Base-by-base conservation (phyloP, 148 eudicot genomes). In the Linanthus parryae region DNA sequence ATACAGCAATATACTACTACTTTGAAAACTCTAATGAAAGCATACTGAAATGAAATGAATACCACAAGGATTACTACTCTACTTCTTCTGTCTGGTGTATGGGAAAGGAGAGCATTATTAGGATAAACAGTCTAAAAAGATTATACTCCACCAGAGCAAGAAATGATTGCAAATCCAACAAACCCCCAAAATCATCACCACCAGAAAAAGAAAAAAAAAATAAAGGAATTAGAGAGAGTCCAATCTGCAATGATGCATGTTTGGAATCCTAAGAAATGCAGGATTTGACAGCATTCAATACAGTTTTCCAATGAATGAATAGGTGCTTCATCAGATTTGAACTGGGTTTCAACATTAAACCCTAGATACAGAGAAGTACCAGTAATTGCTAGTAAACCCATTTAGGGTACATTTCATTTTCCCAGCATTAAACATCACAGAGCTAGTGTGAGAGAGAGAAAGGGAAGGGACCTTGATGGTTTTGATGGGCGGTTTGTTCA, bases 401-500 rank as follows among this genome's bases (percentile, higher is more conserved):
- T 16, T 16, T 43, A 2, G 9, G 24, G 0, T 18, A 43, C 22
- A 19, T 20, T 26, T 18, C 3, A 43, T 14, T 19, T 43, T 43
- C 22, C 8, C 47, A 2, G 22, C 1, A 19, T 18, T 3, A 19
- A 5, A 43, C 7, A 14, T 22, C 7, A 43, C 29, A 12, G 7
- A 8, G 2, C 22, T 4, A 6, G 36, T 8, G 28, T 11, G 22
- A 16, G 15, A 22, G 41, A 56, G 35, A 15, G 54, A 29, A 33
- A 40, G 24, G 30, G 38, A 25, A 22, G 11, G 48, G 29, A 89
- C 97, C 97, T 71, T 67, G 52, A 89, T 78, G 71, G 74, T 65
- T 51, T 90, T 72, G 34, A 80, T 51, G 20, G 97, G 63, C 24
- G 78, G 77, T 23, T 90, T 90, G 65, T 90, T 90, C 57, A 90